Base-by-base conservation (phyloP, 1,139 yeast genomes). In the Debaryomyces subglobosus region DNA sequence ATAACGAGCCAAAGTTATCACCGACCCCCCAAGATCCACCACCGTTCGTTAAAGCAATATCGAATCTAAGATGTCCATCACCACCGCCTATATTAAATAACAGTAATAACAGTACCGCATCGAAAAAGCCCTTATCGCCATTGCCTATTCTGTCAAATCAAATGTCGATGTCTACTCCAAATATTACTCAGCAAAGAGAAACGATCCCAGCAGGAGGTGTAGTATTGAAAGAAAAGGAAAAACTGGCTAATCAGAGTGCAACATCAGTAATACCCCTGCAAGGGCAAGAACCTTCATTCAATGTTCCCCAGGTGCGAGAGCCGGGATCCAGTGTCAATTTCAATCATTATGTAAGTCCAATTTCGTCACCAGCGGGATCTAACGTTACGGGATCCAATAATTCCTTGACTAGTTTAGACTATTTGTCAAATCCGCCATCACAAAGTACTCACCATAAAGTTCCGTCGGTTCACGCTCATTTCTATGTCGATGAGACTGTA, bases 381-480 rank as follows among this genome's bases (percentile, higher is more conserved):
- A 27, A 39, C 6, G 21, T 32, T 4, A 32, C 44, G 15, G 47
- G 29, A 3, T 39, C 45, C 23, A 42, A 41, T 8, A 59, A 52
- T 37, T 67, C 73, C 1, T 45, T 55, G 13, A 43, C 64, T 5
- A 63, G 67, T 41, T 58, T 69, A 33, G 72, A 73, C 49, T 65
- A 61, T 52, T 50, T 64, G 2, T 45, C 57, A 34, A 61, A 63
- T 39, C 76, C 76, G 9, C 78, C 79, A 5, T 56, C 53, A 20
- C 64, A 62, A 6, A 56, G 62, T 36, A 49, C 57, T 2, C 88
- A 81, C 59, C 84, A 77, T 55, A 81, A 80, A 61, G 71, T 78
- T 18, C 82, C 82, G 20, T 81, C 82, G 39, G 88, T 85, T 49
- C 96, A 89, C 66, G 94, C 96, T 0, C 96, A 89, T 67, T 89